Conservation (phyloP, 2,329 filamentous ascomycete genomes). For the Fusarium nurragi region DNA sequence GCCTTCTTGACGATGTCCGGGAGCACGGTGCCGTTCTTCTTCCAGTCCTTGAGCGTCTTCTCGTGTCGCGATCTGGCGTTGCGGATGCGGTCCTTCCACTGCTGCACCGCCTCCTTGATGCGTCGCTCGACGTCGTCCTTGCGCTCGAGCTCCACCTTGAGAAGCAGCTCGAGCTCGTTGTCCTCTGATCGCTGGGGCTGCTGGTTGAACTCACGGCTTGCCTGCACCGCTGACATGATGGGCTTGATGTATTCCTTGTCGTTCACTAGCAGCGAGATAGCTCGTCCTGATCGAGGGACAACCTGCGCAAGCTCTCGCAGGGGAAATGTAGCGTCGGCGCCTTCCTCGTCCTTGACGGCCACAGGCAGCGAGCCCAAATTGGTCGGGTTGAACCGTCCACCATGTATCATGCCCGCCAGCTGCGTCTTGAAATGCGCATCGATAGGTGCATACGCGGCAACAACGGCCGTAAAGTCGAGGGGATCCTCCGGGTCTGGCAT, state of each 20-base stretch:
- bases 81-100: constrained; percentile 62
- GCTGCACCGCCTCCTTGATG: constrained; percentile 58
- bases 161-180: constrained; percentile 67
- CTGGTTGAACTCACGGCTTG: constrained; percentile 65
- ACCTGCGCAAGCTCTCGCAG: constrained; percentile 66
- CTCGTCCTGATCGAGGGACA: constrained; percentile 57
- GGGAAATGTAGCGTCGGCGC: constrained; percentile 52
- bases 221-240: constrained; percentile 65
- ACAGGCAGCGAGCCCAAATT: constrained; percentile 58
- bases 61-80: constrained; percentile 59
- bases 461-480: constrained; percentile 60
- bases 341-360: constrained; percentile 45
- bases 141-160: constrained; percentile 63
- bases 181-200: constrained; percentile 67
- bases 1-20: constrained; percentile 61
- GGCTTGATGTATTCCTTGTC: constrained; percentile 60
- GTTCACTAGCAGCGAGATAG: constrained; percentile 55
- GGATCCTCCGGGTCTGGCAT: constrained; percentile 55
- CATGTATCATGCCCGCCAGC: constrained; percentile 53
- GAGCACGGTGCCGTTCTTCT: constrained; percentile 54
- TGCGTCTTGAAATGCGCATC: constrained; percentile 57
- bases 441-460: constrained; percentile 54
- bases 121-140: constrained; percentile 57
- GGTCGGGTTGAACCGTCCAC: constrained; percentile 63
- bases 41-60: constrained; percentile 61